Base-by-base conservation (phyloP, 495 filamentous ascomycete species). In the Daldinia grandis region DNA sequence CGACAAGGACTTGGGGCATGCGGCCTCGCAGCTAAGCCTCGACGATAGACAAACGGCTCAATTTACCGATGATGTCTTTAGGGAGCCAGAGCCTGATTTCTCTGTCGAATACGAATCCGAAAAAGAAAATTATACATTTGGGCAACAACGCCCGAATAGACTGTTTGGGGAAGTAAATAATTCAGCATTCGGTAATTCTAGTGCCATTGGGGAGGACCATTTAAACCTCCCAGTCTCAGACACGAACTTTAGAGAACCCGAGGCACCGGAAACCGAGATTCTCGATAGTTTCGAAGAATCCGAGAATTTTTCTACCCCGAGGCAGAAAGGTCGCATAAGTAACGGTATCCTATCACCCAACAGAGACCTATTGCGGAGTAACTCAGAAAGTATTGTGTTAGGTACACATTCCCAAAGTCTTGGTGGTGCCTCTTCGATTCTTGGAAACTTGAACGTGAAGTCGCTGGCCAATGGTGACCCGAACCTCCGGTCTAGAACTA, bases 81-180 rank as follows among this genome's bases (percentile, higher is more conserved):
- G 62, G 62, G 62, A 75, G 62, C 66, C 58, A 7, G 70, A 65
- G 24, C 25, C 66, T 51, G 57, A 71, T 57, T 58, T 69, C 64
- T 64, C 63, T 40, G 62, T 62, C 58, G 81, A 73, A 19, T 77
- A 72, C 30, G 81, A 81, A 37, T 76, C 76, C 1, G 76, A 80
- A 58, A 82, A 83, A 33, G 81, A 82, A 49, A 83, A 84, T 59
- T 74, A 81, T 44, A 79, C 77, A 10, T 75, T 78, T 62, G 75
- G 79, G 53, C 65, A 78, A 38, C 15, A 76, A 75, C 72, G 81
- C 78, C 66, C 77, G 12, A 79, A 80, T 56, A 88, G 90, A 30
- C 82, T 97, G 3, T 97, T 95, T 80, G 93, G 94, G 0, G 93
- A 97, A 77, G 90, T 97, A 55, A 88, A 87, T 27, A 76, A 82